Evolutionary conservation across 164 flowering plant genomes (phyloP).

Genomic region (Magnolia sinica): DNA sequence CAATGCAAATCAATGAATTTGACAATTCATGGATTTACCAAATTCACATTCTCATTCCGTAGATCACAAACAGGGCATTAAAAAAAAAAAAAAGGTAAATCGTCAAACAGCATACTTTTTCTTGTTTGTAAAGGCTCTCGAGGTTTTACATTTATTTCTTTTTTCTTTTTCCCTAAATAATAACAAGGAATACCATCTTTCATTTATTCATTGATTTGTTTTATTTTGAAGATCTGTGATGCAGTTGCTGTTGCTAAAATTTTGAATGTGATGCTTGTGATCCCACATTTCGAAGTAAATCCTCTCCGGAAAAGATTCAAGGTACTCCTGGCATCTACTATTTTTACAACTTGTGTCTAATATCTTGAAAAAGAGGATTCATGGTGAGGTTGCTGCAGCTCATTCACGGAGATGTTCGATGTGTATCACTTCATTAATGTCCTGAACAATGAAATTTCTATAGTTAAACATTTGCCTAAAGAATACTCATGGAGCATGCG

Average conservation of each 20-base stretch:
- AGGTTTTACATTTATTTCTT: not conserved
- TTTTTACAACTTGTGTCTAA: not conserved
- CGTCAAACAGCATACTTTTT: too few species aligned
- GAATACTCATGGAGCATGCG: slow-evolving; percentile 93
- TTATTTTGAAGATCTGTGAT: slow-evolving; percentile 66
- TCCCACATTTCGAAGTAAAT: slow-evolving; percentile 90
- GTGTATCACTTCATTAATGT: slow-evolving; percentile 89
- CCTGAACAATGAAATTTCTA: slow-evolving; percentile 78
- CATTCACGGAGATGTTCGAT: slow-evolving; percentile 90
- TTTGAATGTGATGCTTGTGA: slow-evolving; percentile 90
- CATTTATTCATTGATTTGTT: not conserved
- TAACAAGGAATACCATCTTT: not conserved
- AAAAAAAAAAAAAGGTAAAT: too few species aligned
- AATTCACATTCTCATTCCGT: too few species aligned
- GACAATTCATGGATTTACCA: too few species aligned
- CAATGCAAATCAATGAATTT: too few species aligned
- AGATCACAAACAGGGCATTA: too few species aligned
- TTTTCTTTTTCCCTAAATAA: not conserved
- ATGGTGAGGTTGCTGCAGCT: slow-evolving; percentile 44
- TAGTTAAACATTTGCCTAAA: slow-evolving; percentile 75
- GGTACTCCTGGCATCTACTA: slow-evolving; percentile 37
- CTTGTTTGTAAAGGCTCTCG: not conserved
- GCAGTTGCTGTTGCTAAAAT: slow-evolving; percentile 98
- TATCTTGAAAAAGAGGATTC: not conserved
- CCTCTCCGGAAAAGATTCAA: slow-evolving; percentile 95